Evolutionary conservation across 345 rosid genomes (phyloP).

Genomic region (Arabidopsis arenosa): DNA sequence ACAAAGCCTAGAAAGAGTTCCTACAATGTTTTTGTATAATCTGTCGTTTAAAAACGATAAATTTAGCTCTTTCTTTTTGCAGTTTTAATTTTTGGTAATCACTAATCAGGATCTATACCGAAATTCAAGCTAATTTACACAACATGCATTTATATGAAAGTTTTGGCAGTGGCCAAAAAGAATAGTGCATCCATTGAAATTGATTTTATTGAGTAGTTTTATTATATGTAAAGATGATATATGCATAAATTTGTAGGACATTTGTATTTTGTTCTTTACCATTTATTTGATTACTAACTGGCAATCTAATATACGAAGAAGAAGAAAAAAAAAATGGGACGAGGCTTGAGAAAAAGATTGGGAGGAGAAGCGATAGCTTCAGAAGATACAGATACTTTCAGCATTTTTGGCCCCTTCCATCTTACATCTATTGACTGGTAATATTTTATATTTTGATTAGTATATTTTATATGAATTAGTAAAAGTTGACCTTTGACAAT

Average conservation of each 20-base stretch:
- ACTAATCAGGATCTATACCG: neutral
- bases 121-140: neutral
- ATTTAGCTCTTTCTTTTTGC: neutral
- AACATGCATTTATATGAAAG: neutral
- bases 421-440: slow-evolving; percentile 60
- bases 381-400: slow-evolving; percentile 34
- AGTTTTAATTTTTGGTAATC: neutral
- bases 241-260: neutral
- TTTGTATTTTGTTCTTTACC: neutral
- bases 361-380: neutral
- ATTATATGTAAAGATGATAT: too few relatives aligned
- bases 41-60: neutral
- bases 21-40: neutral
- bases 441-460: neutral
- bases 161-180: neutral
- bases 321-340: neutral
- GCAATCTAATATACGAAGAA: neutral
- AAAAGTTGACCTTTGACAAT: neutral
- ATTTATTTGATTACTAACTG: neutral
- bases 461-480: neutral
- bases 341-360: neutral
- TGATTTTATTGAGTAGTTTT: too few relatives aligned
- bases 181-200: neutral
- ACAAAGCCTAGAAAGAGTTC: too few relatives aligned
- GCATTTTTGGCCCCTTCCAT: slow-evolving; percentile 53